Conservation (phyloP, 305 asterid genomes). For the Solanum hybrid region DNA sequence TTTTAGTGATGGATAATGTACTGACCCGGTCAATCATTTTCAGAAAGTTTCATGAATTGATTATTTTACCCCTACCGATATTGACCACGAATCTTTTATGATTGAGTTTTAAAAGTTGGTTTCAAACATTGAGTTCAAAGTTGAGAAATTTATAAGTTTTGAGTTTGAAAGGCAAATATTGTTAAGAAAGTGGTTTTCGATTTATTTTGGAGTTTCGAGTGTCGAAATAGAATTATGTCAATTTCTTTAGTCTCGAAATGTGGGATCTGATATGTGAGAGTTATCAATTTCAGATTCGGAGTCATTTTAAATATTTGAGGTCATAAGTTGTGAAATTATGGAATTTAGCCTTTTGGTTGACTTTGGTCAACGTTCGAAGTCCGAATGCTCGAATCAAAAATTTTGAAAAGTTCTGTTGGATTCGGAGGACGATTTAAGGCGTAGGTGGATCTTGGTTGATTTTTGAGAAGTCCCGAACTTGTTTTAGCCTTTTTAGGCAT, state of each 20-base stretch:
- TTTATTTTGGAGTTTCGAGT: background rate
- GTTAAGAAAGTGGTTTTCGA: background rate
- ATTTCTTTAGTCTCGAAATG: background rate
- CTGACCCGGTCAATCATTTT: too few species aligned
- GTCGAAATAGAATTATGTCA: background rate
- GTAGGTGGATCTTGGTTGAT: background rate
- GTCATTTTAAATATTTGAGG: background rate
- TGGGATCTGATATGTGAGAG: background rate
- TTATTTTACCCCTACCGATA: background rate
- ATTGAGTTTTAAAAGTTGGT: background rate
- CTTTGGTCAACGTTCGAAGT: background rate
- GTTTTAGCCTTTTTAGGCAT: background rate
- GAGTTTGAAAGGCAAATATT: background rate
- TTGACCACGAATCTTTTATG: too few species aligned
- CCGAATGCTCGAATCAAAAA: background rate
- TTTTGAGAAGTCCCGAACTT: background rate
- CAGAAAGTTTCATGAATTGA: too few species aligned
- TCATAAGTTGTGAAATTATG: background rate
- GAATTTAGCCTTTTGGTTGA: background rate
- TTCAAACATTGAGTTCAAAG: background rate
- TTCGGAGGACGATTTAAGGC: background rate
- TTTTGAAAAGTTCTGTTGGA: background rate
- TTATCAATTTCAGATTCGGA: background rate
- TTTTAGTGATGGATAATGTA: background rate
- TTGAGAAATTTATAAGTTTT: too few species aligned